Percentiles rank a stretch among this genome's conserved stretches.
Evolutionary conservation across 139 green algal species (phyloP).

Genomic region (Edaphochlamys debaryana): DNA sequence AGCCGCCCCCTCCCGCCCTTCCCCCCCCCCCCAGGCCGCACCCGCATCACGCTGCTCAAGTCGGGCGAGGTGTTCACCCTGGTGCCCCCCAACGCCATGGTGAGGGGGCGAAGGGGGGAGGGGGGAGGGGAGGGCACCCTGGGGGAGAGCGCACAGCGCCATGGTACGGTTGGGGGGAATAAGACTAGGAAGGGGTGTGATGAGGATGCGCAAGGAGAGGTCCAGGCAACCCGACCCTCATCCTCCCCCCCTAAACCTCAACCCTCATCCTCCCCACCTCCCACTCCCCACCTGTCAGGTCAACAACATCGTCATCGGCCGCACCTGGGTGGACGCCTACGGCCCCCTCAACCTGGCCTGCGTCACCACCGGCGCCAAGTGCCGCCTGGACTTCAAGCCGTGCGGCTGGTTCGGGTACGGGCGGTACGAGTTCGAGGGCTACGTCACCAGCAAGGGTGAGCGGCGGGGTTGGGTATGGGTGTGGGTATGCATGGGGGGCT

Average conservation of each 20-base stretch:
- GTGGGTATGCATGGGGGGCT: no score
- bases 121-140: no score
- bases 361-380: slow-evolving; percentile 77
- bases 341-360: slow-evolving; percentile 88
- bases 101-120: no score
- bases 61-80: slow-evolving; percentile 87
- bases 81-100: slow-evolving; percentile 87
- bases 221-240: no score
- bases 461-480: no score
- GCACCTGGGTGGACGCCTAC: slow-evolving; percentile 94
- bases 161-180: no score
- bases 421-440: slow-evolving; percentile 78
- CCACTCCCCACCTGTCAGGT: no score
- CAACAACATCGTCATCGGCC: slow-evolving; percentile 95
- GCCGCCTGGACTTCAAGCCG: slow-evolving; percentile 85
- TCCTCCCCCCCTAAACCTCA: no score
- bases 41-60: slow-evolving; percentile 83
- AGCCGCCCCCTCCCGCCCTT: neutral
- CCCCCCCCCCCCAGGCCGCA: slow-evolving; percentile 74
- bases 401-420: slow-evolving; percentile 94
- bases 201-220: no score
- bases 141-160: no score
- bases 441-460: slow-evolving; percentile 54
- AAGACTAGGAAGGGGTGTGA: no score
- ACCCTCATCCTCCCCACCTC: no score